Evolutionary conservation across 1,139 yeast genomes (phyloP), one percentile per base, ranked within the genome.

Genomic region (Yamadazyma diospyri): DNA sequence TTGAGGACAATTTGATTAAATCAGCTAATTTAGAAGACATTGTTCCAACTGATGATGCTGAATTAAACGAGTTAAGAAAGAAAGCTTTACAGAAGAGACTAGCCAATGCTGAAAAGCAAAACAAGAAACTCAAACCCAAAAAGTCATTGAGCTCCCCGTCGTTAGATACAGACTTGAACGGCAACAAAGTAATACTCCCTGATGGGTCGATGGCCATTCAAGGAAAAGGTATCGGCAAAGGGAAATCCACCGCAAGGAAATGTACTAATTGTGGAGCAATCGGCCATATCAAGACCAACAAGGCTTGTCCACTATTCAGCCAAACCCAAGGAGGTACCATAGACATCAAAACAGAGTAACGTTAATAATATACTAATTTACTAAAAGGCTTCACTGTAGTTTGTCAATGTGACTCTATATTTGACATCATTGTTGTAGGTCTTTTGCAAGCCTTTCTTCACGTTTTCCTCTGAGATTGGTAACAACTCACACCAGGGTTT

Each of bases 241-340:
- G 83, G 6, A 86, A 85, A 52, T 78, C 88, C 36, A 85, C 85
- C 2, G 81, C 85, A 6, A 69, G 97, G 53, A 75, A 87, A 50
- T 92, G 97, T 62, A 88, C 94, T 4, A 83, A 94, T 2, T 92
- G 97, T 69, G 97, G 97, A 17, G 94, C 92, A 3, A 73, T 84
- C 47, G 98, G 97, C 0, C 98, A 92, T 56, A 92, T 89, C 42
- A 72, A 94, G 51, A 89, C 97, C 7, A 88, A 87, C 56, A 82
- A 82, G 53, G 64, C 86, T 1, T 89, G 97, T 59, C 97, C 97
- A n/a, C 69, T 88, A 71, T 89, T 63, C 43, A 45, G 51, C 30
- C 69, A 64, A 40, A 59, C 68, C 6, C 47, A 30, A 16, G 34
- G 27, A 20, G 34, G 30, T 13, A 25, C 27, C n/a, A 19, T 31